Conservation (phyloP, 1,284 basidiomycete genomes). For the Veloporphyrellus conicus region DNA sequence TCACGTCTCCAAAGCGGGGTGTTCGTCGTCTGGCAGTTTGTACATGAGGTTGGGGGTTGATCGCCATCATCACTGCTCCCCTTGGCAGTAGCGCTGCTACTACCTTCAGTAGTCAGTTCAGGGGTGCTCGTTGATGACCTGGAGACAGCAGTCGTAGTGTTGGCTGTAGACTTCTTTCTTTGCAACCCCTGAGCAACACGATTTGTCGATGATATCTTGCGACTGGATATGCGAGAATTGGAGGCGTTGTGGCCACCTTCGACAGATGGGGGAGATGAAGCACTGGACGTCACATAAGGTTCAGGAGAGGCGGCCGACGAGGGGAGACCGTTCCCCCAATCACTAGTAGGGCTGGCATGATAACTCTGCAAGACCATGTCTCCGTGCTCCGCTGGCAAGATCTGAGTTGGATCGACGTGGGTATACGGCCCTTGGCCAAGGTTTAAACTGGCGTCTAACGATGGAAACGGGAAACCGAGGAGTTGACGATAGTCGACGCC, state of each 20-base stretch:
- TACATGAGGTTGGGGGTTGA: slow-evolving; percentile 75
- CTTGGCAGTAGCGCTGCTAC: slow-evolving; percentile 34
- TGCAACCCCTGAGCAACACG: slow-evolving; percentile 49
- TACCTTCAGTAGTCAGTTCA: slow-evolving; percentile 39
- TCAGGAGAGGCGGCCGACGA: slow-evolving; percentile 76
- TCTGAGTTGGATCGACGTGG: slow-evolving; percentile 84
- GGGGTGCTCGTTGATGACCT: slow-evolving; percentile 55
- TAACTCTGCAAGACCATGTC: slow-evolving; percentile 47
- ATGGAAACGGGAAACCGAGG: slow-evolving; percentile 59
- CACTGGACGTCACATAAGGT: slow-evolving; percentile 60
- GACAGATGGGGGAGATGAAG: slow-evolving; percentile 64
- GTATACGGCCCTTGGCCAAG: slow-evolving; percentile 59
- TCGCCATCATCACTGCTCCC: slow-evolving; percentile 63
- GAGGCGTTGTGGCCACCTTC: slow-evolving; percentile 42
- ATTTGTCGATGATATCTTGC: slow-evolving; percentile 62
- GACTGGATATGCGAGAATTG: slow-evolving; percentile 28
- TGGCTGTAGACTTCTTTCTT: slow-evolving; percentile 48
- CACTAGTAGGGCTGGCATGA: slow-evolving; percentile 76
- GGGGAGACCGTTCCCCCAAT: slow-evolving; percentile 67
- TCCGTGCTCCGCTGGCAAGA: slow-evolving; percentile 53
- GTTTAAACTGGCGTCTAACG: slow-evolving; percentile 40
- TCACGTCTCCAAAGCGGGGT: slow-evolving; percentile 94
- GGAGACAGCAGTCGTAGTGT: slow-evolving; percentile 32
- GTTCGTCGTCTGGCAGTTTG: slow-evolving; percentile 93
- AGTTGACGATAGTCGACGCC: slow-evolving; percentile 58